Base-by-base conservation (phyloP, 108 stramenopile species). In the Cylindrotheca fusiformis region DNA sequence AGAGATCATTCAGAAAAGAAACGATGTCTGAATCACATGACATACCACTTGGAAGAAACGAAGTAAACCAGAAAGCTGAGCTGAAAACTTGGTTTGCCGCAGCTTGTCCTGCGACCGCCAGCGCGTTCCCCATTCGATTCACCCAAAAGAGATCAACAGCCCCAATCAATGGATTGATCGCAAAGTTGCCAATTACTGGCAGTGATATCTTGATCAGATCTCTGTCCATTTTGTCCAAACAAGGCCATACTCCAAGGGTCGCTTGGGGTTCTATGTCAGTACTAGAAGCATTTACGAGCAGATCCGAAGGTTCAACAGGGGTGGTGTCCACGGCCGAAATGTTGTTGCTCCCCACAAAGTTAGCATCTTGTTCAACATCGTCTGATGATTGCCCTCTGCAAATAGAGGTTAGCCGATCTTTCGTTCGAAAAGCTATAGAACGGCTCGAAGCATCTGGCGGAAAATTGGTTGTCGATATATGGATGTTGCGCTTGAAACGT, bases 71-170 rank as follows among this genome's bases (percentile, higher is more conserved):
- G 78, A 93, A 95, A 18, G 84, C 84, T 1, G 78, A 75, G 28
- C 55, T 72, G 54, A 95, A 95, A 2, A 93, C 87, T 67, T 95
- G 95, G 63, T 95, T 95, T 18, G 91, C 90, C 17, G 95, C 95
- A 1, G 87, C 86, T 56, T 93, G 91, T 8, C 91, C 95, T 1
- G 95, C 95, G 27, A 95, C 82, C 4, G 95, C 91, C 67, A 93
- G 53, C 4, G 91, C 86, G 74, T 91, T 88, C n/a, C 88, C 85
- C 95, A 95, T 87, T 1, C 88, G 75, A 74, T 93, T 93, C 33
- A 95, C 88, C 90, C 90, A 95, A 62, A 95, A 93, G 44, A 92
- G 55, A 54, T 95, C 95, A 4, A 91, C 87, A 6, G 91, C 87
- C 2, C 89, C 90, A 49, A 93, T 80, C 26, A 95, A 48, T 0